These are phyloP conservation scores for Roridomyces roridus DNA, from an alignment of 768 basidiomycete species.

Conservation along the genomic window DNA sequence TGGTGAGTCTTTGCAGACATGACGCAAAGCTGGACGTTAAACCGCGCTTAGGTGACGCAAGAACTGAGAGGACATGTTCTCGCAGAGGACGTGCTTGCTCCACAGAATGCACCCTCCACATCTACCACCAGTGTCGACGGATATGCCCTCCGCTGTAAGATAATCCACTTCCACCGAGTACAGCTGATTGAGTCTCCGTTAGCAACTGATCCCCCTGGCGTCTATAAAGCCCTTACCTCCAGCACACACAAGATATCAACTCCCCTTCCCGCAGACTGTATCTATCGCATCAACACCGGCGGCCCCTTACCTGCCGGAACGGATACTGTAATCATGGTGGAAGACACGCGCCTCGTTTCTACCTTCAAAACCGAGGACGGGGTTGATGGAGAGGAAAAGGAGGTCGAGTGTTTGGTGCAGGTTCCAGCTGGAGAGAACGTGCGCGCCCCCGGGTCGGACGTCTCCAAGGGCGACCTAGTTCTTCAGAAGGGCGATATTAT, in stretches of 20 bases:
- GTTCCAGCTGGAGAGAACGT: slow-evolving; percentile 75
- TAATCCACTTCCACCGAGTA: background rate
- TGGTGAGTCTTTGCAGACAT: too few species aligned
- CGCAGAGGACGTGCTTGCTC: slow-evolving; percentile 75
- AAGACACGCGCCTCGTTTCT: slow-evolving; percentile 82
- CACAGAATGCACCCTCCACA: slow-evolving; percentile 65
- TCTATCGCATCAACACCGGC: slow-evolving; percentile 89
- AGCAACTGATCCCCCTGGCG: slow-evolving; percentile 71
- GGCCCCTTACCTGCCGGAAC: slow-evolving; percentile 77
- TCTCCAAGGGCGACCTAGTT: slow-evolving; percentile 68
- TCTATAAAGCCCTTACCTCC: slow-evolving; percentile 71
- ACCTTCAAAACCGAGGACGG: slow-evolving; percentile 45
- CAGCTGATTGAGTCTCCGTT: background rate
- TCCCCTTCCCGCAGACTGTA: slow-evolving; percentile 51
- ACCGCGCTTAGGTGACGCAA: slow-evolving; percentile 70
- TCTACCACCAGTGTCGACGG: slow-evolving; percentile 88
- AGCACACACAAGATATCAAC: slow-evolving; percentile 55
- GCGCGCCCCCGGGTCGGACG: slow-evolving; percentile 76
- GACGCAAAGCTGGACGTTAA: too few species aligned
- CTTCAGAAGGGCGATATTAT: slow-evolving; percentile 68
- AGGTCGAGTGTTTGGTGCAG: slow-evolving; percentile 70
- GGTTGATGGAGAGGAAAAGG: slow-evolving; percentile 66
- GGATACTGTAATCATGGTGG: slow-evolving; percentile 90
- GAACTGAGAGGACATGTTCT: slow-evolving; percentile 71
- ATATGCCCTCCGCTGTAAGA: slow-evolving; percentile 78